Evolutionary conservation across 805 yeast species (phyloP), one percentile per base, ranked within the genome.

Genomic region (Schwanniomyces sp.): DNA sequence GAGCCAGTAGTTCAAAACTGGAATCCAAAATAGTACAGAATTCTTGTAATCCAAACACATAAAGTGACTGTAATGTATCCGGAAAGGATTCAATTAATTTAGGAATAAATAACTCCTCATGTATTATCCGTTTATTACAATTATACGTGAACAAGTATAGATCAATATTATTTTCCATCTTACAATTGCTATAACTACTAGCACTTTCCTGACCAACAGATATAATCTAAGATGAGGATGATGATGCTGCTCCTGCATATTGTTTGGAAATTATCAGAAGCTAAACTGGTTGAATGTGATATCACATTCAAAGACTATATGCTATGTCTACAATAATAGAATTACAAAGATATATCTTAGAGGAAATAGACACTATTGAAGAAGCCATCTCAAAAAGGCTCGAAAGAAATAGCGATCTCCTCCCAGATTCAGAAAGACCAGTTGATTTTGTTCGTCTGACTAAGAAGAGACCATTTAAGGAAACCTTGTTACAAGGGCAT

Each of bases 291-390:
- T 32, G 14, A 29, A 11, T 12, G 6, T n/a, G 14, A 27, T 4
- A 27, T 27, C 30, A 27, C 10, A 27, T 11, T 27, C 7, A 32
- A 32, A 7, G 21, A 14, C 9, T 14, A 16, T 12, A 25, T 5
- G 12, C 10, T 38, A 64, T 63, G 68, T 55, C 59, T 46, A 56
- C 54, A 32, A 59, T 64, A 21, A 57, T 72, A 42, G 77, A 73
- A 51, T 44, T 60, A 6, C 72, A 70, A 52, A 48, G 78, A 29
- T 53, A 59, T 12, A 49, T 62, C 16, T 54, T 81, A 7, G 90
- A 85, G 56, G 94, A 87, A 59, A 63, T 88, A 16, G 96, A 91
- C 52, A 66, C 80, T 2, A 76, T 92, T 3, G 95, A 91, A 56
- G 57, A 66, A 26, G 89, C 89, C 0, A 74, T 90, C 0, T 64